A percentile compares a stretch with the other conserved stretches of the same genome.
Evolutionary conservation across 2,329 filamentous ascomycete genomes (phyloP).

Genomic region (Saccharata proteae): DNA sequence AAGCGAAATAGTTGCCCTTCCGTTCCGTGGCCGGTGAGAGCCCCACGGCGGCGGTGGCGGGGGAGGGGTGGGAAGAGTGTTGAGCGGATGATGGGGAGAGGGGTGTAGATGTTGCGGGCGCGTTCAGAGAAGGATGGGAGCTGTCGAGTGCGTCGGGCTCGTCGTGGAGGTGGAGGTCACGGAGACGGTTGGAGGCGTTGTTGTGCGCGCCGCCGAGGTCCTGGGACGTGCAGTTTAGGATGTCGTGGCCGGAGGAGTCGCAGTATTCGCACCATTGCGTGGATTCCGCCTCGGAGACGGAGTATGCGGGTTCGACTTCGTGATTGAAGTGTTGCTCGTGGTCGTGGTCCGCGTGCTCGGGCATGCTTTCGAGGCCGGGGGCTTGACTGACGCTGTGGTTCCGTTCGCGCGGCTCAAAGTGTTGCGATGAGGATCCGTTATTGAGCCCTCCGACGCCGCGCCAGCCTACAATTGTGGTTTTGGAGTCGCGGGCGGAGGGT

Average conservation of each 20-base stretch:
- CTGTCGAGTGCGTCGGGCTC: neutral
- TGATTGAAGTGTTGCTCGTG: slow-evolving; percentile 59
- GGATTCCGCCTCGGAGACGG: slow-evolving; percentile 47
- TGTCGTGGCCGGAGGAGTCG: slow-evolving; percentile 83
- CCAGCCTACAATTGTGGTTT: slow-evolving; percentile 50
- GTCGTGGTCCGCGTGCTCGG: slow-evolving; percentile 28
- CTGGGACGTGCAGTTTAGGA: slow-evolving; percentile 79
- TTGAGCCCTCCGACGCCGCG: slow-evolving; percentile 22
- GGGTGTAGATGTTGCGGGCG: slow-evolving; percentile 18
- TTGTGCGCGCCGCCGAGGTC: slow-evolving; percentile 42
- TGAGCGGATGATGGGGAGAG: slow-evolving; percentile 21
- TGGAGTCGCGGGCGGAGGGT: slow-evolving; percentile 51
- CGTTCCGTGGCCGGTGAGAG: neutral
- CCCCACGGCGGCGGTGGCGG: slow-evolving; percentile 17
- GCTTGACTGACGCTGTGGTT: slow-evolving; percentile 3
- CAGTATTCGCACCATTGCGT: slow-evolving; percentile 89
- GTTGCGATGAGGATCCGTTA: slow-evolving; percentile 1
- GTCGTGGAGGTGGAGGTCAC: slow-evolving; percentile 7
- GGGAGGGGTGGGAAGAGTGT: slow-evolving; percentile 14
- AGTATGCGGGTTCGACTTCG: too few relatives aligned
- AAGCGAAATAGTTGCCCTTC: too few relatives aligned
- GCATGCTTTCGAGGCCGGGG: slow-evolving; percentile 18
- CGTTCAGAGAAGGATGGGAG: slow-evolving; percentile 12
- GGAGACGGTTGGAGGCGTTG: slow-evolving; percentile 24
- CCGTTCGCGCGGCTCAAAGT: neutral